phyloP scores from a whole-genome alignment of 257 asterid genomes.

The Solanum pimpinellifolium region DNA sequence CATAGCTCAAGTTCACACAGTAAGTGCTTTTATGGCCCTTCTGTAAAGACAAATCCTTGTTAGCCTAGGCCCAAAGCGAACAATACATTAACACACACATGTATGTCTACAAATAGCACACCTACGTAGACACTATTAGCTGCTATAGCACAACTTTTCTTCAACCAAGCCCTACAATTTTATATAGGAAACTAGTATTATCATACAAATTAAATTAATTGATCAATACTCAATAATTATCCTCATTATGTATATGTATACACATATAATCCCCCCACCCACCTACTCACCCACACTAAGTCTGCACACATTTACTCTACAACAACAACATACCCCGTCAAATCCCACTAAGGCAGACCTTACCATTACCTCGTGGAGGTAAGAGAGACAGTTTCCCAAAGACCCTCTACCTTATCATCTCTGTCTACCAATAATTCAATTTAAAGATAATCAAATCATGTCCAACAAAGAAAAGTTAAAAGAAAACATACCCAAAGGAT shows the following conservation, averaged over 20 bases:
- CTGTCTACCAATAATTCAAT: background rate
- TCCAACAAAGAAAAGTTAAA: background rate
- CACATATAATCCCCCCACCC: background rate
- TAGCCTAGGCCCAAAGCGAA: background rate
- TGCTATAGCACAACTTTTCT: background rate
- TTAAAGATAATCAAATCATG: background rate
- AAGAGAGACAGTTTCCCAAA: too few species aligned
- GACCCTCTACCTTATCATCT: background rate
- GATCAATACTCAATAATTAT: background rate
- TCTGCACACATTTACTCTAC: background rate
- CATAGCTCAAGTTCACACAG: background rate
- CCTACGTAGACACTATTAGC: background rate
- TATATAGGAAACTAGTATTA: background rate
- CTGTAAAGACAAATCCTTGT: background rate
- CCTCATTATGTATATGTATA: background rate
- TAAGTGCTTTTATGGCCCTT: background rate
- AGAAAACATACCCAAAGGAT: slow-evolving; percentile 41
- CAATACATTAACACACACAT: background rate
- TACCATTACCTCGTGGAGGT: background rate
- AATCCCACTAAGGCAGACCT: background rate
- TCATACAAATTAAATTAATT: background rate
- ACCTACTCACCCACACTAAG: background rate
- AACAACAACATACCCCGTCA: background rate
- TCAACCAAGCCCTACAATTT: background rate
- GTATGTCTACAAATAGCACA: background rate